Evolutionary conservation across 2,329 filamentous ascomycete genomes (phyloP).

Genomic region (Daldinia eschscholtzii): DNA sequence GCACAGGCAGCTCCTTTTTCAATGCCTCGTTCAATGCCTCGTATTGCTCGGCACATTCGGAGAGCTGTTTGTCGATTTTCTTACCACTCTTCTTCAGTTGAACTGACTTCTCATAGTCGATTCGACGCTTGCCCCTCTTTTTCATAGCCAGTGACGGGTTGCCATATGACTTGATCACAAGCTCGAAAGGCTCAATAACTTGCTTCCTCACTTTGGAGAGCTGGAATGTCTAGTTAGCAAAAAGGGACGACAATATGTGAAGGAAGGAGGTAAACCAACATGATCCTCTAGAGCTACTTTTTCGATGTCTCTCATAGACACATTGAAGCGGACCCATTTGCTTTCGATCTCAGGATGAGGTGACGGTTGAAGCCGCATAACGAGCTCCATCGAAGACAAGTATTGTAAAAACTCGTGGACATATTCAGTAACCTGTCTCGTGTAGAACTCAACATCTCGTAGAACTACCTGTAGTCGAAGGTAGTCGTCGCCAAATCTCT

Average conservation of each 20-base stretch:
- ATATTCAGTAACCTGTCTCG: constrained; percentile 82
- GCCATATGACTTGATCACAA: constrained; percentile 82
- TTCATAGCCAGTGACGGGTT: constrained; percentile 91
- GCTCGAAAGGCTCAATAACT: constrained; percentile 86
- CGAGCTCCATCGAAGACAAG: constrained; percentile 83
- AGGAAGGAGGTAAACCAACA: constrained; percentile 63
- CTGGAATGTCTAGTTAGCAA: constrained; percentile 54
- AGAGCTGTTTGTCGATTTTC: constrained; percentile 86
- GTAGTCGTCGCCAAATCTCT: constrained; percentile 92
- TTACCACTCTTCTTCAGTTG: constrained; percentile 83
- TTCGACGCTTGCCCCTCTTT: constrained; percentile 91
- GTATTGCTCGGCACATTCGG: constrained; percentile 89
- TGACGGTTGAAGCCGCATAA: constrained; percentile 79
- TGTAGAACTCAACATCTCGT: constrained; percentile 93
- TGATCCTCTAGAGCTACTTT: constrained; percentile 87
- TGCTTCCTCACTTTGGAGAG: constrained; percentile 78
- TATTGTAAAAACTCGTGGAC: constrained; percentile 86
- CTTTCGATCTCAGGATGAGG: constrained; percentile 87
- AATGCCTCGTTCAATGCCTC: constrained; percentile 91
- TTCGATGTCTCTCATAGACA: constrained; percentile 87
- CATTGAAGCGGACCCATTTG: constrained; percentile 93
- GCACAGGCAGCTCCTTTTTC: constrained; percentile 88
- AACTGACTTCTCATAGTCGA: constrained; percentile 87
- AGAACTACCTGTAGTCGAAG: constrained; percentile 92
- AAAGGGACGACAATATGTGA: constrained; percentile 27